phyloP scores from a whole-genome alignment of 495 filamentous ascomycete genomes.

The Aspergillus cristatus region DNA sequence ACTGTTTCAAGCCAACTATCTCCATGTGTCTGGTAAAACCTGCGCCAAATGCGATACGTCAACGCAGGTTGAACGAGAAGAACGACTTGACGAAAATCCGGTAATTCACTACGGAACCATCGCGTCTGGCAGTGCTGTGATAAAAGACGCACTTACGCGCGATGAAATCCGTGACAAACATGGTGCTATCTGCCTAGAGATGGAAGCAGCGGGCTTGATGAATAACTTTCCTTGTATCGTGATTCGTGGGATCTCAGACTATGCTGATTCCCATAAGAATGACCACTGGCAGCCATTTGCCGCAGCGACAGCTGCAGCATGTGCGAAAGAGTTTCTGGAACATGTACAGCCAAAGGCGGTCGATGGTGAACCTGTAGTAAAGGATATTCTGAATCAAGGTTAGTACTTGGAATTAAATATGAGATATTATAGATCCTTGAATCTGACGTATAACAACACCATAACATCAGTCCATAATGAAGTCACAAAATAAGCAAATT shows the following conservation, averaged over 20 bases:
- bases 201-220: slow-evolving; percentile 29
- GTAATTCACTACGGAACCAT: slow-evolving; percentile 8
- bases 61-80: background rate
- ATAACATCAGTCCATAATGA: too few relatives aligned
- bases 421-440: too few relatives aligned
- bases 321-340: slow-evolving; percentile 6
- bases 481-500: too few relatives aligned
- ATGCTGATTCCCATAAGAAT: slow-evolving; percentile 18
- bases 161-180: slow-evolving; percentile 4
- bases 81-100: slow-evolving; percentile 1
- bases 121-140: slow-evolving; percentile 10
- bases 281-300: slow-evolving; percentile 17
- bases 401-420: too few relatives aligned
- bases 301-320: slow-evolving; percentile 14
- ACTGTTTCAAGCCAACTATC: background rate
- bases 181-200: slow-evolving; percentile 25
- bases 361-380: background rate
- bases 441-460: too few relatives aligned
- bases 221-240: slow-evolving; percentile 8
- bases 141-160: slow-evolving; percentile 3
- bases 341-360: background rate
- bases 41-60: background rate
- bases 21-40: background rate
- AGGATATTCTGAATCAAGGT: too few relatives aligned
- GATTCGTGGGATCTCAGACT: slow-evolving; percentile 17